Base-by-base conservation (phyloP, 2,329 filamentous ascomycete genomes). In the Diaporthe sp. region DNA sequence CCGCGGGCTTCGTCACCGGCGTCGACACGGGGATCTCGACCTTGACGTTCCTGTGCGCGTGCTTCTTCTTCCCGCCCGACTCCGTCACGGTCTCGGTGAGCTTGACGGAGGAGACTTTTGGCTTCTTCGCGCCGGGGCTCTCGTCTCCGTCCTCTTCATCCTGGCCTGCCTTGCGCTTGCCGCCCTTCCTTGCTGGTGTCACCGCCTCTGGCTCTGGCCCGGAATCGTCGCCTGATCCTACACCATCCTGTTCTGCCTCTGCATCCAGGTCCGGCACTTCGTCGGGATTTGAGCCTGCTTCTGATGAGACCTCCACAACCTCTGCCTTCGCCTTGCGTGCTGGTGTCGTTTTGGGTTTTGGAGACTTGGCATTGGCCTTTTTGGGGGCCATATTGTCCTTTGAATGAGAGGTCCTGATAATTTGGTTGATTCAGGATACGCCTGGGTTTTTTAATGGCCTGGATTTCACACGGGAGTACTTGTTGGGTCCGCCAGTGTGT, bases 31-130 rank as follows among this genome's bases (percentile, higher is more conserved):
- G 74, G 37, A 75, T 44, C 76, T 75, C 27, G 76, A 78, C 75
- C 78, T 77, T 19, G 77, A 71, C 55, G 37, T 42, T 73, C 50
- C 42, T 68, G 53, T 51, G 71, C 55, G 65, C 73, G 71, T 12
- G 75, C 77, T 35, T 77, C 75, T 61, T 75, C 71, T 50, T 74
- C 69, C 71, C 77, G 70, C 59, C 73, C 71, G 61, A 72, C 71
- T 35, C 73, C 5, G 56, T 69, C 58, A 63, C 74, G 53, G 42
- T 44, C 47, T 30, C 25, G 76, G 76, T 10, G 50, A 73, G 30
- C 17, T 37, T 77, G 22, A 79, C 75, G 37, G 79, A 79, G 19
- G 79, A 77, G 6, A 80, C 73, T 55, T 77, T 80, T 50, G 78
- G 70, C 61, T 77, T 77, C 50, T 72, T 74, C 15, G 73, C 56